Percentiles rank a stretch among this genome's conserved stretches.
Conservation (phyloP, 345 rosid genomes). For the Psidium friedrichsthalianum region DNA sequence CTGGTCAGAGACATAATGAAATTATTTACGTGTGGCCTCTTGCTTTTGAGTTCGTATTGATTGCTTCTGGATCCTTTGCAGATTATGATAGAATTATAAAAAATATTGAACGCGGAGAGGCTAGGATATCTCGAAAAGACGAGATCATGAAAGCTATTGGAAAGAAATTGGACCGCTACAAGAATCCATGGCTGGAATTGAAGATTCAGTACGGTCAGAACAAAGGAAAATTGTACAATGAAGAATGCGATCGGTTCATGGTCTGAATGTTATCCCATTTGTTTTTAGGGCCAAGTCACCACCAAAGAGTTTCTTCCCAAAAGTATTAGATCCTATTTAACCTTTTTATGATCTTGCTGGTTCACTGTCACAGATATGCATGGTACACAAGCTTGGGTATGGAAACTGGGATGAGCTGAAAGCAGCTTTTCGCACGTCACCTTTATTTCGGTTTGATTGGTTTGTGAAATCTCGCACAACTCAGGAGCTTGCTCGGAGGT, state of each 20-base stretch:
- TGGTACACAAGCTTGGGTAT: conserved; percentile 96
- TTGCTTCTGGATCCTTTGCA: conserved; percentile 7
- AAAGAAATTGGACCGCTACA: conserved; percentile 94
- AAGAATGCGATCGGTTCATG: conserved; percentile 96
- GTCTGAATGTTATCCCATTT: conserved; percentile 13
- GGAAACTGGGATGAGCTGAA: conserved; percentile 99
- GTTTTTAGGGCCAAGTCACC: neutral
- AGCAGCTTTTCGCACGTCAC: conserved; percentile 75
- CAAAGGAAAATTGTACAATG: conserved; percentile 92
- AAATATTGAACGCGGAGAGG: conserved; percentile 97
- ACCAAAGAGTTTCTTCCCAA: neutral
- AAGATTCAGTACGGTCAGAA: conserved; percentile 98
- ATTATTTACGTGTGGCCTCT: neutral
- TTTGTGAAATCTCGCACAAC: conserved; percentile 90
- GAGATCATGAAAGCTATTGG: conserved; percentile 99
- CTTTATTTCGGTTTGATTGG: conserved; percentile 92
- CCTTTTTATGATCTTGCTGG: neutral
- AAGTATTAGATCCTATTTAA: neutral
- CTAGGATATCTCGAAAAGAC: conserved; percentile 88
- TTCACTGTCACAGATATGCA: conserved; percentile 58
- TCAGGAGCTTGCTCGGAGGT: conserved; percentile 94
- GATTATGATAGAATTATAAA: conserved; percentile 94
- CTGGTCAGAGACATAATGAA: neutral
- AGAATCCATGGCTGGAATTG: conserved; percentile 95
- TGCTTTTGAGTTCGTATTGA: neutral